Conservation (phyloP, 2,329 filamentous ascomycete genomes). For the Fonsecaea nubica region DNA sequence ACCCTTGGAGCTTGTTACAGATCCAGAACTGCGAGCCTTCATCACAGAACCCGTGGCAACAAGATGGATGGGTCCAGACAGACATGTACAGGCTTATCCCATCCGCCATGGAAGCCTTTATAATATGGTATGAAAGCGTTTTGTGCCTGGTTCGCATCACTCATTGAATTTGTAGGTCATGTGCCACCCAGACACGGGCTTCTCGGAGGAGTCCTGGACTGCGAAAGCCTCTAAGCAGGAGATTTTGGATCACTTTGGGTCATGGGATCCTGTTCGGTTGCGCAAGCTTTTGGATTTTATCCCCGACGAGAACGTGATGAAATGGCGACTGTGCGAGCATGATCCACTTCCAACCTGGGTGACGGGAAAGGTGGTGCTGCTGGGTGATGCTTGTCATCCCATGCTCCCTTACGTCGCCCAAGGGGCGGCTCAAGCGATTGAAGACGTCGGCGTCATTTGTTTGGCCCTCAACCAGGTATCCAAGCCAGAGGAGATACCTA, state of each 20-base stretch:
- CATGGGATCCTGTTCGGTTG: neutral
- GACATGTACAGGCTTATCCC: constrained; percentile 42
- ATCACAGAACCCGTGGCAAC: constrained; percentile 40
- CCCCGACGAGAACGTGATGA: constrained; percentile 9
- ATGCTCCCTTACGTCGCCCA: constrained; percentile 63
- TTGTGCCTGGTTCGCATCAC: constrained; percentile 15
- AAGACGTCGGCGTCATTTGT: constrained; percentile 50
- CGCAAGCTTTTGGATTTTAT: constrained; percentile 9
- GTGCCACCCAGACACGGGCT: constrained; percentile 38
- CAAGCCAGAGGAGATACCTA: neutral
- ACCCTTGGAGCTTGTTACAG: constrained; percentile 36
- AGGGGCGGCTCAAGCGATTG: constrained; percentile 51
- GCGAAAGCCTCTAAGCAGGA: constrained; percentile 6
- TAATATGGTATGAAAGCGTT: constrained; percentile 39
- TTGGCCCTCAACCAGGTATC: constrained; percentile 4
- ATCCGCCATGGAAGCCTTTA: constrained; percentile 41
- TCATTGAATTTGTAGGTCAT: constrained; percentile 33
- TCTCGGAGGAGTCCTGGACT: constrained; percentile 21
- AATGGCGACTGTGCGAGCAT: constrained; percentile 4
- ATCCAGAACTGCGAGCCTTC: constrained; percentile 39
- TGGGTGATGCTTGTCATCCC: constrained; percentile 50
- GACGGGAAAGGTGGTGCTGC: constrained; percentile 51
- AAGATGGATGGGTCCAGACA: constrained; percentile 44
- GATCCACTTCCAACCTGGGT: constrained; percentile 56
- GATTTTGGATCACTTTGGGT: constrained; percentile 51